Evolutionary conservation across 495 filamentous ascomycete species (phyloP).

Genomic region (Pseudoneurospora amorphoporcata): DNA sequence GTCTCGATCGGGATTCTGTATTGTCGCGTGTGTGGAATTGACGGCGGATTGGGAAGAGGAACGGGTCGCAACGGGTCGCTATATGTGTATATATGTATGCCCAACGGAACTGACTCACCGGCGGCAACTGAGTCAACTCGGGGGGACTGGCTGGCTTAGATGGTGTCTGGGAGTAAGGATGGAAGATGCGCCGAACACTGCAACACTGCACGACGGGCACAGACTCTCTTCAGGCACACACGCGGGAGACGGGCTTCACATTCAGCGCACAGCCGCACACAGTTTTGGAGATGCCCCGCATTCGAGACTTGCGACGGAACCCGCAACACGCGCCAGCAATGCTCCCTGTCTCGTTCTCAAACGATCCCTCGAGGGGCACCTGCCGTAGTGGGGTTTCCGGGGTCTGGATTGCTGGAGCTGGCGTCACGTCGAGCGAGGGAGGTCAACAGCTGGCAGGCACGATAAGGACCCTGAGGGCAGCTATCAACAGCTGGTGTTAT

Average conservation of each 20-base stretch:
- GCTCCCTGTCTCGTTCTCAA: not conserved
- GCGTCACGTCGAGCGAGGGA: not conserved
- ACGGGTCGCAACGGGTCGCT: not conserved
- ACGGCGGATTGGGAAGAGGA: not conserved
- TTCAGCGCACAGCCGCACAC: not conserved
- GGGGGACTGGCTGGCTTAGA: not conserved
- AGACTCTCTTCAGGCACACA: not conserved
- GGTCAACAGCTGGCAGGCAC: not conserved
- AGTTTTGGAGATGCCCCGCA: not conserved
- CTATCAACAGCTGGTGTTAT: not conserved
- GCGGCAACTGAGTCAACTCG: not conserved
- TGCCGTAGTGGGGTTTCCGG: not conserved
- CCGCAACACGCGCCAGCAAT: not conserved
- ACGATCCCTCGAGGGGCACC: not conserved
- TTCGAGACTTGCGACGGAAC: not conserved
- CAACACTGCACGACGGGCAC: not conserved
- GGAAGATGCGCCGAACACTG: not conserved
- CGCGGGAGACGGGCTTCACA: not conserved
- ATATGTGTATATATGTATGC: not conserved
- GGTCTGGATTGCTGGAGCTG: not conserved
- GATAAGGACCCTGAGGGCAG: not conserved
- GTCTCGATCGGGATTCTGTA: not conserved
- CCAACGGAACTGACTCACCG: not conserved
- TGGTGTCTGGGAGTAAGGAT: not conserved
- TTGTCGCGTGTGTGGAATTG: not conserved